Evolutionary conservation across 768 basidiomycete species (phyloP).

Genomic region (Lentinula aciculospora): DNA sequence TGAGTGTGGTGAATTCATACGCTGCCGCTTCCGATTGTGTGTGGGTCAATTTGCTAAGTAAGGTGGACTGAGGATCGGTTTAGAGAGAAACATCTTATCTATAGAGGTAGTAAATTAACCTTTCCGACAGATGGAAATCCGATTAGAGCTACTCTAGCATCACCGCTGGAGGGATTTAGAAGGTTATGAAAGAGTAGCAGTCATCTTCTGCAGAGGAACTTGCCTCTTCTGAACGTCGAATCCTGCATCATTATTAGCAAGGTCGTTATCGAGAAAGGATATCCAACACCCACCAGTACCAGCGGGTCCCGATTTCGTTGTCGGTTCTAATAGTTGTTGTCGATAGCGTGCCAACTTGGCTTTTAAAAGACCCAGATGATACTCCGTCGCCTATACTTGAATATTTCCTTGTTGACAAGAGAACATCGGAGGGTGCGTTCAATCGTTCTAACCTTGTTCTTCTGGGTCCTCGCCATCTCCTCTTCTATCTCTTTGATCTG

Average conservation of each 20-base stretch:
- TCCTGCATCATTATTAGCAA: constrained; percentile 27
- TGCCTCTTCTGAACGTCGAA: constrained; percentile 79
- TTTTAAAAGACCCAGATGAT: constrained; percentile 89
- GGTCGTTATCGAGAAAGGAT: too few species aligned
- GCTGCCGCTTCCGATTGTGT: constrained; percentile 86
- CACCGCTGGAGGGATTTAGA: constrained; percentile 28
- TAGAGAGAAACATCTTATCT: not conserved
- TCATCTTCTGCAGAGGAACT: not conserved
- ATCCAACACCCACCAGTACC: constrained; percentile 35
- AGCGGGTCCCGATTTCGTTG: constrained; percentile 72
- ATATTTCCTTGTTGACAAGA: constrained; percentile 10
- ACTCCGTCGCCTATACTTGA: constrained; percentile 76
- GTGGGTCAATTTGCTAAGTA: constrained; percentile 87
- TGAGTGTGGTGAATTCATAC: constrained; percentile 94
- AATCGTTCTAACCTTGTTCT: constrained; percentile 70
- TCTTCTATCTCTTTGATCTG: constrained; percentile 97
- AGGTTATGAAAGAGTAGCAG: not conserved
- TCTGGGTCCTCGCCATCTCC: constrained; percentile 70
- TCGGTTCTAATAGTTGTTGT: constrained; percentile 90
- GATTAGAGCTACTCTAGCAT: constrained; percentile 87
- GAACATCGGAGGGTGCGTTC: not conserved
- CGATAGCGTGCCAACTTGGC: constrained; percentile 94
- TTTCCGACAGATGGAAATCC: constrained; percentile 97
- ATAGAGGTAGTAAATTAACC: constrained; percentile 27
- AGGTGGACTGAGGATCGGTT: constrained; percentile 59